Base-by-base conservation (phyloP, 805 yeast genomes). In the Saturnispora besseyi region DNA sequence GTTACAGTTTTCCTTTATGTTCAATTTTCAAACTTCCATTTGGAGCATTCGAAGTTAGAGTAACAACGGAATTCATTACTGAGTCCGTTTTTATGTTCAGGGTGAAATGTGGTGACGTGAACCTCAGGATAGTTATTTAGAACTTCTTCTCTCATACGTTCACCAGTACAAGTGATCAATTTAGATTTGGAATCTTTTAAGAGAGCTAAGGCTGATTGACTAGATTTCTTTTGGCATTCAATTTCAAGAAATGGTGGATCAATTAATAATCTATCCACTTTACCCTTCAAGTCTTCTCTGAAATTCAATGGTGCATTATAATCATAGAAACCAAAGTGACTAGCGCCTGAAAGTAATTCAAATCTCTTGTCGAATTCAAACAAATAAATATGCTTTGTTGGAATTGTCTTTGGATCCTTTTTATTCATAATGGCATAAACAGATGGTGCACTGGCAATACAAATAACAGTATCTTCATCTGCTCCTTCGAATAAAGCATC, bases 221-320 rank as follows among this genome's bases (percentile, higher is more conserved):
- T 72, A 11, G 81, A 81, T 55, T 86, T 86, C 10, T 76, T 71
- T 64, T 89, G 97, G 60, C 96, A 89, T 50, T 84, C 87, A 42
- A 76, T 78, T 57, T 85, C 87, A 52, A 90, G 69, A 60, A 87
- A 89, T 21, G 96, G 96, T 8, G 96, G 96, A 63, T 89, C 97
- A 9, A 87, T 79, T 50, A 89, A 65, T 8, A 88, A 62, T 57
- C 95, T 68, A 60, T 89, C 82, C 43, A 86, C 82, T 58, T 76
- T 79, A 36, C 82, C 77, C 55, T 71, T 71, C 32, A 87, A 67
- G 41, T 71, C 68, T 2, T 67, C 71, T 13, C 86, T 85, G 29
- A 87, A 69, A 4, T 76, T 70, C 12, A 78, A 64, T 6, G 96
- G 96, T 8, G 71, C 59, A 52, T 81, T 79, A 65, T 82, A 89